A percentile compares a stretch with the other conserved stretches of the same genome.
phyloP scores from a whole-genome alignment of 768 basidiomycete species.

The Boletus tomentosulus region DNA sequence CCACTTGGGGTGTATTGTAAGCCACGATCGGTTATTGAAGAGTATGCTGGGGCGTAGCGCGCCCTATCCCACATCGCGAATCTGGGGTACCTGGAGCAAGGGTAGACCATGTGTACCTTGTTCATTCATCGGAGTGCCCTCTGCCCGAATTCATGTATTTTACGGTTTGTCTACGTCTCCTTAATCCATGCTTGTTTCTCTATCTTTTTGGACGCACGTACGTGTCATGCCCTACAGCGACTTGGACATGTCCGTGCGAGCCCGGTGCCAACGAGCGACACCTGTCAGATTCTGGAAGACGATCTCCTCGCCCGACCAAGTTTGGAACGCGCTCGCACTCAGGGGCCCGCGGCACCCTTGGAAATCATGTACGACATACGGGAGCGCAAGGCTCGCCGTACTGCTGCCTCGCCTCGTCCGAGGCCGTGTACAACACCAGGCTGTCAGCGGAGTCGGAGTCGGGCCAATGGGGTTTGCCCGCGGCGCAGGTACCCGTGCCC shows the following conservation, averaged over 20 bases:
- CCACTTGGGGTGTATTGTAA: slow-evolving; percentile 39
- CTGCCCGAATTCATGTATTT: not conserved
- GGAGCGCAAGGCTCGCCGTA: not conserved
- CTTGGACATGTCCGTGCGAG: too few species aligned
- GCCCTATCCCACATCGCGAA: not conserved
- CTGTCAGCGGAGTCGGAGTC: too few species aligned
- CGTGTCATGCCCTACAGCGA: too few species aligned
- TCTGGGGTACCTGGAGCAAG: slow-evolving; percentile 1
- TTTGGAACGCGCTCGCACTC: too few species aligned
- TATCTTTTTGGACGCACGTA: not conserved
- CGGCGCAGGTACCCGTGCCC: not conserved
- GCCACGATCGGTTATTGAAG: slow-evolving; percentile 46
- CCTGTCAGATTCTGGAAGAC: too few species aligned
- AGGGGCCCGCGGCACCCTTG: not conserved
- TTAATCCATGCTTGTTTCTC: not conserved
- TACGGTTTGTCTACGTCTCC: too few species aligned
- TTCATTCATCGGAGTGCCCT: not conserved
- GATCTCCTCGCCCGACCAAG: too few species aligned
- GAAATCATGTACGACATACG: not conserved
- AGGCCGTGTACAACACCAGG: too few species aligned
- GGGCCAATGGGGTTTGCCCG: not conserved
- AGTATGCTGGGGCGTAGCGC: slow-evolving; percentile 26
- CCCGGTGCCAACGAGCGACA: too few species aligned
- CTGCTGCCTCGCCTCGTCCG: not conserved
- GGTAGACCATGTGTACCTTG: not conserved